These are phyloP conservation scores for Globisporangium mamillatum DNA, from an alignment of 352 stramenopile genomes.

Conservation along the genomic window DNA sequence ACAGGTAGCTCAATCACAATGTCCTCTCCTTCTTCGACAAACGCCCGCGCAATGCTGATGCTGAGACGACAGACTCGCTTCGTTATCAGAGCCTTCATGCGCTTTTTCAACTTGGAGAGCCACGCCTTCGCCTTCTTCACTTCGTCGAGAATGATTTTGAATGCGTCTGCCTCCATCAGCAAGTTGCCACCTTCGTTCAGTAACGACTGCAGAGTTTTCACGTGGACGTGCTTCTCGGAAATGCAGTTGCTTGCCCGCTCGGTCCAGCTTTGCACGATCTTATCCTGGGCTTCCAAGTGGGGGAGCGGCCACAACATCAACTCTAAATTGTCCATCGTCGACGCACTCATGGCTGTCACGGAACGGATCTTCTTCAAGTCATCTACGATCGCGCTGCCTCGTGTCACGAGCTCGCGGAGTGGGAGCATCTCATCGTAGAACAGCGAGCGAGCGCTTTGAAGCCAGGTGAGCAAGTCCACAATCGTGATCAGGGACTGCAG, in stretches of 20 bases:
- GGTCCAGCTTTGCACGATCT: constrained; percentile 63
- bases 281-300: constrained; percentile 61
- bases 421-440: constrained; percentile 79
- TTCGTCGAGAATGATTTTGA: constrained; percentile 80
- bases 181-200: constrained; percentile 57
- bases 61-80: constrained; percentile 69
- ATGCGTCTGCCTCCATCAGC: constrained; percentile 68
- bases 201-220: constrained; percentile 53
- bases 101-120: constrained; percentile 85
- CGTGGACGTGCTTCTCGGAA: constrained; percentile 52
- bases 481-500: constrained; percentile 42
- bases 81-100: constrained; percentile 62
- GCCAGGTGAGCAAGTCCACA: constrained; percentile 72
- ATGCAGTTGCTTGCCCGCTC: constrained; percentile 55
- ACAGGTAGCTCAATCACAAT: constrained; percentile 70
- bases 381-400: constrained; percentile 37
- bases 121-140: constrained; percentile 77
- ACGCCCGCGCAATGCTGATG: constrained; percentile 47
- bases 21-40: constrained; percentile 82
- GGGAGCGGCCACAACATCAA: constrained; percentile 72
- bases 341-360: constrained; percentile 21
- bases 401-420: constrained; percentile 55
- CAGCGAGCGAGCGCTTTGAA: constrained; percentile 68
- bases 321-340: constrained; percentile 41
- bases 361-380: constrained; percentile 28